Percentiles rank a stretch among this genome's conserved stretches.
Evolutionary conservation across 2,329 filamentous ascomycete species (phyloP).

Genomic region (Penicillium hordei): DNA sequence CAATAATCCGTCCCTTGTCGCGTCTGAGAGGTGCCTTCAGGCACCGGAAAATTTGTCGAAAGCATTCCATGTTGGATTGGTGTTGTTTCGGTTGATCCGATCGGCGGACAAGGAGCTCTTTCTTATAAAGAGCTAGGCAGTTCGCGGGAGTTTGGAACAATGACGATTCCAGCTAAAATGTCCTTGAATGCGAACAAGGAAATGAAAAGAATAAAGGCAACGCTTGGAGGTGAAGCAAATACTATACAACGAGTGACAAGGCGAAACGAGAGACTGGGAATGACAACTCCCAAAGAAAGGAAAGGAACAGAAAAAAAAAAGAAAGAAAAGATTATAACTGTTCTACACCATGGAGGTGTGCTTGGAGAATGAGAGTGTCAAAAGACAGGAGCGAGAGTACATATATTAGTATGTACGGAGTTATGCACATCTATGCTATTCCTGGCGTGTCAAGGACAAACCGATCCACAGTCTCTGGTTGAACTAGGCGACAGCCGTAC

Average conservation of each 20-base stretch:
- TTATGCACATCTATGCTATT: slow-evolving; percentile 28
- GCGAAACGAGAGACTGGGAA: slow-evolving; percentile 27
- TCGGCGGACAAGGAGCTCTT: background rate
- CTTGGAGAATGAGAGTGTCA: slow-evolving; percentile 6
- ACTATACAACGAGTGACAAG: slow-evolving; percentile 23
- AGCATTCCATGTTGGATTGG: slow-evolving; percentile 35
- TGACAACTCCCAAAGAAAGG: slow-evolving; percentile 13
- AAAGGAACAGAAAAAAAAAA: slow-evolving; percentile 17
- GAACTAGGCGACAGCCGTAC: slow-evolving; percentile 22
- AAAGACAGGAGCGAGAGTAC: slow-evolving; percentile 13
- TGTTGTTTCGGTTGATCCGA: background rate
- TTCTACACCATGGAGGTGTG: slow-evolving; percentile 32
- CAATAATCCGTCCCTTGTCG: slow-evolving; percentile 31
- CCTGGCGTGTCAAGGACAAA: slow-evolving; percentile 22
- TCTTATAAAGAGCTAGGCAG: slow-evolving; percentile 4
- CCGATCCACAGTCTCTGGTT: slow-evolving; percentile 24
- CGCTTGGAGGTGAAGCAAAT: slow-evolving; percentile 17
- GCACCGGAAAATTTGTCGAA: slow-evolving; percentile 37
- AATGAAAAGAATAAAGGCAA: slow-evolving; percentile 12
- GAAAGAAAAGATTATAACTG: slow-evolving; percentile 17
- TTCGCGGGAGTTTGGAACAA: background rate
- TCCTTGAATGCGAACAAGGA: slow-evolving; percentile 7
- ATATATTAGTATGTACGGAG: slow-evolving; percentile 21
- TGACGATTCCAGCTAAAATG: background rate
- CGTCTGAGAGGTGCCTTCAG: slow-evolving; percentile 36